A percentile compares a stretch with the other conserved stretches of the same genome.
Conservation (phyloP, 1,139 yeast genomes). For the Arxiozyma bovina region DNA sequence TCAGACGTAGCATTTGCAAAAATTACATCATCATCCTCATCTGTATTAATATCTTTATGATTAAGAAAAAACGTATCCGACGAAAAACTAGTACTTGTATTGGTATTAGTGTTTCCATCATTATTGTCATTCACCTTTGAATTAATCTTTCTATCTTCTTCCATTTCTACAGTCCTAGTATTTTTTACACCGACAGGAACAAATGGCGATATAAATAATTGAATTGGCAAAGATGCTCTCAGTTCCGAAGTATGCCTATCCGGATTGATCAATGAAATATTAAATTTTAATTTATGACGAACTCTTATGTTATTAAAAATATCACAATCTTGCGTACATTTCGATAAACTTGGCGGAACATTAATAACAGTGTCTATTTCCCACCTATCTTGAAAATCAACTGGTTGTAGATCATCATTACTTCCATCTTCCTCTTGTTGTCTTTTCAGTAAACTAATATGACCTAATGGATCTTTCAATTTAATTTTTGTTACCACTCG, state of each 20-base stretch:
- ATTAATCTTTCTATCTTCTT: constrained; percentile 6
- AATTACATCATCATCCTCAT: constrained; percentile 30
- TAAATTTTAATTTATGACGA: constrained; percentile 53
- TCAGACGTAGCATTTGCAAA: constrained; percentile 31
- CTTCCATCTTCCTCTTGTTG: constrained; percentile 5
- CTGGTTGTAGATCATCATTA: constrained; percentile 4
- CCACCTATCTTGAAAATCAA: constrained; percentile 57
- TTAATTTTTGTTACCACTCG: constrained; percentile 41
- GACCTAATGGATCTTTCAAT: constrained; percentile 37
- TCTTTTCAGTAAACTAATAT: constrained; percentile 9
- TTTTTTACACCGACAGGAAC: constrained; percentile 56
- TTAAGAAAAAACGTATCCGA: constrained; percentile 5
- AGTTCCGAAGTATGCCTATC: constrained; percentile 62
- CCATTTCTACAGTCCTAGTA: constrained; percentile 25
- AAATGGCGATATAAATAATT: constrained; percentile 63
- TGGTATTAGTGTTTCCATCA: constrained; percentile 11
- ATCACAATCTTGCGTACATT: constrained; percentile 81
- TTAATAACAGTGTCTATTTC: constrained; percentile 51
- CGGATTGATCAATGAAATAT: constrained; percentile 47
- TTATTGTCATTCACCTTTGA: constrained; percentile 8
- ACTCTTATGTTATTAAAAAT: constrained; percentile 47
- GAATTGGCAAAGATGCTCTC: constrained; percentile 60
- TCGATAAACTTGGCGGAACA: constrained; percentile 65
- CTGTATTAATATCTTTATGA: constrained; percentile 5
- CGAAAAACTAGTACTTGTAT: constrained; percentile 8